Conservation (phyloP, 2,329 filamentous ascomycete genomes). For the Verticillium dahliae region DNA sequence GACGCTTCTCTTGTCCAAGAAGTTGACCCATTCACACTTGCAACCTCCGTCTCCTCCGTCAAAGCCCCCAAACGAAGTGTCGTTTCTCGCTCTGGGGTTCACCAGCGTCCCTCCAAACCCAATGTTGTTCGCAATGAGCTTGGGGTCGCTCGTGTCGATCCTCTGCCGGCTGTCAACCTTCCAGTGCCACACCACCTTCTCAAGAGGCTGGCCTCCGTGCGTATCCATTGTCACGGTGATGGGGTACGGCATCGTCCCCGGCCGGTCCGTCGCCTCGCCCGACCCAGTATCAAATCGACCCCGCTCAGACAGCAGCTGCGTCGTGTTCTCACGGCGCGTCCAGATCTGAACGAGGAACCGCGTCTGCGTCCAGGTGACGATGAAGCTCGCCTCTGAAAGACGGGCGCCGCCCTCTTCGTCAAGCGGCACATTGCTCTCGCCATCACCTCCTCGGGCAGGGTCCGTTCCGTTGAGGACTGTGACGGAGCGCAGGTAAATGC, state of each 20-base stretch:
- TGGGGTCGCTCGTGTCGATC: conserved; percentile 34
- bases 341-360: conserved; percentile 60
- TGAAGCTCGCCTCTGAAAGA: conserved; percentile 44
- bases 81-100: conserved; percentile 38
- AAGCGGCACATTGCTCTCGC: conserved; percentile 31
- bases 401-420: conserved; percentile 50
- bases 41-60: conserved; percentile 60
- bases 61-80: conserved; percentile 48
- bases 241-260: conserved; percentile 58
- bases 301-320: conserved; percentile 29
- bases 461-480: conserved; percentile 36
- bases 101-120: conserved; percentile 43
- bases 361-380: conserved; percentile 54
- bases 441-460: background rate
- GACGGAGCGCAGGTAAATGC: conserved; percentile 68
- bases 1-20: conserved; percentile 15
- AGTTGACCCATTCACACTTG: conserved; percentile 56
- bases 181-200: conserved; percentile 50
- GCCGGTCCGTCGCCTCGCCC: conserved; percentile 27
- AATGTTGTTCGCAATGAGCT: conserved; percentile 42
- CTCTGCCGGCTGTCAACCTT: conserved; percentile 38
- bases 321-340: conserved; percentile 44
- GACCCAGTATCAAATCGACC: conserved; percentile 17
- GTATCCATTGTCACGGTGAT: conserved; percentile 55
- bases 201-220: conserved; percentile 48